Evolutionary conservation across 2,329 filamentous ascomycete species (phyloP), one percentile per base, ranked within the genome.

Genomic region (Penicillium griseofulvum): DNA sequence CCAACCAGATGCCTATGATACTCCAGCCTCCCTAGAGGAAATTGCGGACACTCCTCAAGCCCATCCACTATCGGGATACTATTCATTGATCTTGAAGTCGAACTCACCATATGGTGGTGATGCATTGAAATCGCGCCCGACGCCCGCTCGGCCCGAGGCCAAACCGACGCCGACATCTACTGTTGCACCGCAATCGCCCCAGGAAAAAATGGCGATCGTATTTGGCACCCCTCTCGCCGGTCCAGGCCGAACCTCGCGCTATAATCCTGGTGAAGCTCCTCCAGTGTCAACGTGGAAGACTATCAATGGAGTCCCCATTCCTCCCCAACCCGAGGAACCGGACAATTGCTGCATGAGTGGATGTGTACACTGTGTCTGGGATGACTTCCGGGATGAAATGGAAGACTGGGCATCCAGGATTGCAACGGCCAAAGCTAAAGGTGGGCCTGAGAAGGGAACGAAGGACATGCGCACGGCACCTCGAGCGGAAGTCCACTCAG

Each of bases 341-440:
- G 94, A 97, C 68, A 97, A 99, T 70, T 99, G 94, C 81, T 99
- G 94, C 76, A 99, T 99, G 94, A 94, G 90, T 68, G 94, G 94
- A 3, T 99, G 94, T 71, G 93, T 96, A 46, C 92, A 97, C 72
- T 99, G 94, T 73, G 94, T 97, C 3, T 97, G 92, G 92, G 92
- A 97, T 66, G 80, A 85, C 50, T 97, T 87, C 74, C 83, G 92
- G 9, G 93, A 99, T 63, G 94, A 97, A 49, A 81, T 97, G 75
- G 92, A 97, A 72, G 89, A 90, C 55, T 97, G 91, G 90, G 88
- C 87, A 4, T 77, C 79, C 14, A 82, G 85, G 55, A 83, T 82
- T 34, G 76, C 79, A 4, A 82, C 87, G 67, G 91, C 90, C 1
- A 82, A 75, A 56, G 71, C 76, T 42, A 69, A 69, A 36, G 60